Evolutionary conservation across 768 basidiomycete species (phyloP).

Genomic region (Pleurotus giganteus): DNA sequence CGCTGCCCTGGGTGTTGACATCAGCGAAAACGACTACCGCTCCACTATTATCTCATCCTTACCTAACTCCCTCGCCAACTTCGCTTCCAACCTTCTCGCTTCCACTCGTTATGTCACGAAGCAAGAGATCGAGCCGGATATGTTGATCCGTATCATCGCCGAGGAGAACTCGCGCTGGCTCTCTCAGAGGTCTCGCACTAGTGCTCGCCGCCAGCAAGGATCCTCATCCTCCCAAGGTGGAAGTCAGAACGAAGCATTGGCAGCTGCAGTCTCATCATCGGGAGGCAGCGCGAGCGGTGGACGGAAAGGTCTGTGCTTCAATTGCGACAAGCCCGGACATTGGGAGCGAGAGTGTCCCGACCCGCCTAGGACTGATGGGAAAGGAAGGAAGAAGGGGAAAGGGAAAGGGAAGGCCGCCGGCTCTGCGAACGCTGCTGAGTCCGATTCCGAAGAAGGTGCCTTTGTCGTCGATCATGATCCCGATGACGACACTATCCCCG

Average conservation of each 20-base stretch:
- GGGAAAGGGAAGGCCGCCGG: neutral
- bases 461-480: neutral
- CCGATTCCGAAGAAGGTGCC: neutral
- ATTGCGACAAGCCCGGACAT: neutral
- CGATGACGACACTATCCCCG: slow-evolving; percentile 1
- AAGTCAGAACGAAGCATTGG: slow-evolving; percentile 25
- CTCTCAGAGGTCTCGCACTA: slow-evolving; percentile 11
- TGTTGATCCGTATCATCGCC: slow-evolving; percentile 21
- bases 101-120: neutral
- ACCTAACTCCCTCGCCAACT: slow-evolving; percentile 23
- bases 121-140: slow-evolving; percentile 17
- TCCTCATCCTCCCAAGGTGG: slow-evolving; percentile 19
- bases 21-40: slow-evolving; percentile 27
- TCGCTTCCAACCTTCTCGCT: slow-evolving; percentile 14
- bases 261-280: neutral
- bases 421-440: neutral
- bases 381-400: neutral
- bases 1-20: slow-evolving; percentile 24
- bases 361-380: too few species aligned
- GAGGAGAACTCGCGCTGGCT: slow-evolving; percentile 26
- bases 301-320: neutral
- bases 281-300: neutral
- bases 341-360: neutral
- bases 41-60: slow-evolving; percentile 30
- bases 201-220: slow-evolving; percentile 22